phyloP scores from a whole-genome alignment of 2,329 filamentous ascomycete genomes.

The Cytospora chrysosperma region DNA sequence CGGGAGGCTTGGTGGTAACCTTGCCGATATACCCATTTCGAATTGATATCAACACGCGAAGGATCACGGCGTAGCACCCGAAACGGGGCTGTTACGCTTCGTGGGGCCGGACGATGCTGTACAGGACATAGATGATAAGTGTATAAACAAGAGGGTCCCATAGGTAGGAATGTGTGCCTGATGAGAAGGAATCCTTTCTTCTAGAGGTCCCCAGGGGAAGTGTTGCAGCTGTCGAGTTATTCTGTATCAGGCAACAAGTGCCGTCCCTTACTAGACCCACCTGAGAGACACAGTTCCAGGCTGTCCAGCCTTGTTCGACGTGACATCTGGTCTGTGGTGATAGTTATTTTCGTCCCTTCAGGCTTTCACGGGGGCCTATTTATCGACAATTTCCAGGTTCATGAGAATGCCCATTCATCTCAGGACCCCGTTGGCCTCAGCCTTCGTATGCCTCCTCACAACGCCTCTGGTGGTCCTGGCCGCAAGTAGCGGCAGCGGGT shows the following conservation, averaged over 20 bases:
- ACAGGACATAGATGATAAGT: neutral
- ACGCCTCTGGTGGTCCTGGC: neutral
- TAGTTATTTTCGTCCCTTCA: too few relatives aligned
- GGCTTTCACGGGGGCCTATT: too few relatives aligned
- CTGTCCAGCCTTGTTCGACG: neutral
- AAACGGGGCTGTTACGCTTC: slow-evolving; percentile 3
- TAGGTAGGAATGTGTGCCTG: neutral
- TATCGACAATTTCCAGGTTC: neutral
- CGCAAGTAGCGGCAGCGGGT: neutral
- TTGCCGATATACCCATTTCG: neutral
- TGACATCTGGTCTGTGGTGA: neutral
- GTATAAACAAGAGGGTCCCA: neutral
- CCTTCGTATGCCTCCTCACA: neutral
- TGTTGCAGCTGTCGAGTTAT: neutral
- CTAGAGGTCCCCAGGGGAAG: neutral
- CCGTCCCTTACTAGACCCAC: too few relatives aligned
- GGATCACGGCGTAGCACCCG: slow-evolving; percentile 6
- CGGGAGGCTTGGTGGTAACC: neutral
- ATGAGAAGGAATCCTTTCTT: neutral
- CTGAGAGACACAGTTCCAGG: neutral
- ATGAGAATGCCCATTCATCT: neutral
- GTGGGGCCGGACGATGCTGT: slow-evolving; percentile 6
- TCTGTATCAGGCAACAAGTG: neutral
- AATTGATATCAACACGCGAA: neutral
- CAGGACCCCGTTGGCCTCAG: slow-evolving; percentile 1